Base-by-base conservation (phyloP, 805 yeast species). In the Candida ortonii region DNA sequence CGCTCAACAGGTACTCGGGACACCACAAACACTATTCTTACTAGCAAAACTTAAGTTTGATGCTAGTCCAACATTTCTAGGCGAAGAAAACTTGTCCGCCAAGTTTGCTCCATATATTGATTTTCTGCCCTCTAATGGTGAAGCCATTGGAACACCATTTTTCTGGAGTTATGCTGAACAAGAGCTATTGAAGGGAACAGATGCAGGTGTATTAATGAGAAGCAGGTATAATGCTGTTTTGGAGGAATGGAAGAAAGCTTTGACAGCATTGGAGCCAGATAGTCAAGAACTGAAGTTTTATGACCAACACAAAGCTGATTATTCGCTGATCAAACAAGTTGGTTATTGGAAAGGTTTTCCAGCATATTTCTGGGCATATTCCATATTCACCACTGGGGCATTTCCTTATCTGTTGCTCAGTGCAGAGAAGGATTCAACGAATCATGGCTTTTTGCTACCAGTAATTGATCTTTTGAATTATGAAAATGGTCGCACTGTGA, bases 401-500 rank as follows among this genome's bases (percentile, higher is more conserved):
- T 89, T 89, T 53, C 96, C 96, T 1, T 70, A 74, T 31, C 58
- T 84, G 24, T 50, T 87, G n/a, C 44, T 77, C n/a, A 64, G 65
- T 13, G 39, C 50, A 10, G 55, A 57, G 7, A 45, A 56, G 14
- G 55, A 28, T 10, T 23, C 43, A n/a, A 28, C 32, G 1, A 59
- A 61, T 24, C 73, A 71, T 41, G 86, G 84, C 6, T 79, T 88
- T 57, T 59, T 88, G 25, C 56, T 80, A n/a, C 96, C 96, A 2
- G 52, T 88, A 7, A 73, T 85, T 13, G 96, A 87, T 52, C 58
- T 85, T 12, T 57, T 87, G 25, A 88, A 88, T 51, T 96, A 85
- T 56, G 64, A 71, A 36, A 76, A 77, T 22, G 65, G 55, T 16
- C 64, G 77, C 0, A 61, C 71, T n/a, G 85, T 87, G 3, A 58